A percentile compares a stretch with the other conserved stretches of the same genome.
These are phyloP conservation scores for Epichloe scottii DNA, from an alignment of 2,329 filamentous ascomycete species.

Conservation along the genomic window DNA sequence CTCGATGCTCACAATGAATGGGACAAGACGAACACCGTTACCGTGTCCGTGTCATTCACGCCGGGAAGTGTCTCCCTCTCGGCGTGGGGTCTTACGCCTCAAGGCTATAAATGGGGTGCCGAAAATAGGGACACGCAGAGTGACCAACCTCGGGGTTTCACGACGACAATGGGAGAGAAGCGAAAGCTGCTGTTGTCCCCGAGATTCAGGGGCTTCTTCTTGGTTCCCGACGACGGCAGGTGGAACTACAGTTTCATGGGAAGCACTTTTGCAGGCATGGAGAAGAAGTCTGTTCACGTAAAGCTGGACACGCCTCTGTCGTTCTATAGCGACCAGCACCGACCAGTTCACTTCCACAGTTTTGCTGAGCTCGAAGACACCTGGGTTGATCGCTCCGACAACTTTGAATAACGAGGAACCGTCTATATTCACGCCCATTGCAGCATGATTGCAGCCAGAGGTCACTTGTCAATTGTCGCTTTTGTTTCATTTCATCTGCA, in stretches of 20 bases:
- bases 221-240: constrained; percentile 76
- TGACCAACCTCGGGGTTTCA: constrained; percentile 90
- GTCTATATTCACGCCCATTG: neutral
- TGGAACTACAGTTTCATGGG: constrained; percentile 99
- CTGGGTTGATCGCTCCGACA: constrained; percentile 85
- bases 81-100: constrained; percentile 83
- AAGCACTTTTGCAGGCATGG: constrained; percentile 69
- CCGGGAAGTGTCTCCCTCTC: constrained; percentile 90
- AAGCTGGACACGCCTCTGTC: constrained; percentile 83
- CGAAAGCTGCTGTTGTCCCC: constrained; percentile 87
- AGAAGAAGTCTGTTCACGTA: constrained; percentile 84
- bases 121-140: constrained; percentile 89
- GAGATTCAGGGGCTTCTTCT: constrained; percentile 88
- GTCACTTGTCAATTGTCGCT: too few relatives aligned
- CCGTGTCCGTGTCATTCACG: constrained; percentile 91
- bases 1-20: constrained; percentile 60
- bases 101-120: constrained; percentile 92
- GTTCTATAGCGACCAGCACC: constrained; percentile 88
- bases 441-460: neutral
- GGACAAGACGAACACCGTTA: constrained; percentile 78
- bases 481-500: too few relatives aligned
- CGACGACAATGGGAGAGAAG: constrained; percentile 85
- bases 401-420: constrained; percentile 57
- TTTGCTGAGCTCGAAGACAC: constrained; percentile 96
- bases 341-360: constrained; percentile 90